Evolutionary conservation across 306 rosid species (phyloP).

Genomic region (Vigna hirtella): DNA sequence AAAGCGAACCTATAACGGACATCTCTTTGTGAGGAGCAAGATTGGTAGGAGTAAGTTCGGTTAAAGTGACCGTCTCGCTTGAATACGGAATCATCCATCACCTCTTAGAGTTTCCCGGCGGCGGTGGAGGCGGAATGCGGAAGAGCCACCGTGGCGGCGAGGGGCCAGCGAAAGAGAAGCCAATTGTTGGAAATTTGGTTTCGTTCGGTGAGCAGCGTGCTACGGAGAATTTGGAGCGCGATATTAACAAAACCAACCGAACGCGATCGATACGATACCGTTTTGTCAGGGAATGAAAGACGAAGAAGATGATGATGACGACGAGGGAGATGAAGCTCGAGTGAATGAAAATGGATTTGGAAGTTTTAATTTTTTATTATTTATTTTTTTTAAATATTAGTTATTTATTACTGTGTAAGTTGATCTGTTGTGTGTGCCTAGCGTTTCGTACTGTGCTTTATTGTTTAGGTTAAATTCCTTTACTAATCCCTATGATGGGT

Average conservation of each 20-base stretch:
- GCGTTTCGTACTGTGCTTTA: neutral
- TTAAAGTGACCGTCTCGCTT: constrained; percentile 48
- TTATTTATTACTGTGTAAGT: neutral
- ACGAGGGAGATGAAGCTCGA: neutral
- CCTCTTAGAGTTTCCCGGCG: neutral
- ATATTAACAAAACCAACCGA: neutral
- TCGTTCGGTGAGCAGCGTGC: constrained; percentile 38
- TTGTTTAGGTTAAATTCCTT: no score
- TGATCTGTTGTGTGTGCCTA: neutral
- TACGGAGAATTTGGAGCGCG: constrained; percentile 26
- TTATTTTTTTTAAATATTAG: neutral
- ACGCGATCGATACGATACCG: constrained; percentile 42
- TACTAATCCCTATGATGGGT: fast-evolving
- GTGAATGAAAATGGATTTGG: neutral
- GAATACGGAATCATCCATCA: constrained; percentile 56
- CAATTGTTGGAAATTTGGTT: neutral
- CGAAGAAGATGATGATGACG: neutral
- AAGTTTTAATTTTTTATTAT: neutral
- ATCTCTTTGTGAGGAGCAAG: constrained; percentile 72
- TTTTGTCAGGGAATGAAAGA: constrained; percentile 5
- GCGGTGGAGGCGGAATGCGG: constrained; percentile 14
- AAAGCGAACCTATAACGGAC: constrained; percentile 80
- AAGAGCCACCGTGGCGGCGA: constrained; percentile 34
- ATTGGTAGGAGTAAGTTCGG: constrained; percentile 46
- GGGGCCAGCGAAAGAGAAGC: neutral